Evolutionary conservation across 139 green algal genomes (phyloP).

Genomic region (Coccomyxa sp.): DNA sequence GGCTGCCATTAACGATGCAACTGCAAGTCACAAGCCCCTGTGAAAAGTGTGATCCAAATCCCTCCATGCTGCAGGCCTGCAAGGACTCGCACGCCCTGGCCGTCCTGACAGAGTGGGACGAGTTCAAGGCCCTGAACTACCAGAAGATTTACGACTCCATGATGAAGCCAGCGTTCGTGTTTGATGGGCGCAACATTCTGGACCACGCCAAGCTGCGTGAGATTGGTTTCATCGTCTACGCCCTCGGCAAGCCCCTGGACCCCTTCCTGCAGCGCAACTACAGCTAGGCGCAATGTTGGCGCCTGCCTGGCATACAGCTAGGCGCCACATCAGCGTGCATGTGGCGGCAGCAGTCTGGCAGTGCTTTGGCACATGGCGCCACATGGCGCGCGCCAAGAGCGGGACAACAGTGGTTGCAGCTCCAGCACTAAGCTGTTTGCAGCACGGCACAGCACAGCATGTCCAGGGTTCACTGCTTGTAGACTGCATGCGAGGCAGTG

Average conservation of each 20-base stretch:
- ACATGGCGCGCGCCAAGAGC: no score
- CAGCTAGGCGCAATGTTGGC: neutral
- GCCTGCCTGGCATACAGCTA: neutral
- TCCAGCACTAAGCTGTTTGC: no score
- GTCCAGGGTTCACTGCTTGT: no score
- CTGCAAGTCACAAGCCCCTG: no score
- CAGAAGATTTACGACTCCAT: slow-evolving; percentile 79
- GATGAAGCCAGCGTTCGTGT: slow-evolving; percentile 98
- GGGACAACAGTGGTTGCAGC: no score
- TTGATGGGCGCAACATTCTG: slow-evolving; percentile 97
- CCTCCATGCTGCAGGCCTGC: neutral
- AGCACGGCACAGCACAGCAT: no score
- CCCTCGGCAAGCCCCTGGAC: slow-evolving; percentile 96
- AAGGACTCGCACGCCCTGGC: slow-evolving; percentile 80
- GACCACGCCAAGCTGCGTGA: slow-evolving; percentile 83
- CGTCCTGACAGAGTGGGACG: slow-evolving; percentile 98
- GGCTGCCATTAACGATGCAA: no score
- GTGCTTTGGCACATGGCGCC: no score
- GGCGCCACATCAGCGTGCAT: neutral
- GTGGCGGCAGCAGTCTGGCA: neutral
- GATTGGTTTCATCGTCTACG: slow-evolving; percentile 98
- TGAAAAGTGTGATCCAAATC: no score
- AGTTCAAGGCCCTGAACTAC: slow-evolving; percentile 88
- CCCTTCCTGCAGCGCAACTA: slow-evolving; percentile 83
- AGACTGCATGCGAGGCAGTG: no score